Conservation (phyloP, 2,329 filamentous ascomycete species). For the Podosphaera fusca region DNA sequence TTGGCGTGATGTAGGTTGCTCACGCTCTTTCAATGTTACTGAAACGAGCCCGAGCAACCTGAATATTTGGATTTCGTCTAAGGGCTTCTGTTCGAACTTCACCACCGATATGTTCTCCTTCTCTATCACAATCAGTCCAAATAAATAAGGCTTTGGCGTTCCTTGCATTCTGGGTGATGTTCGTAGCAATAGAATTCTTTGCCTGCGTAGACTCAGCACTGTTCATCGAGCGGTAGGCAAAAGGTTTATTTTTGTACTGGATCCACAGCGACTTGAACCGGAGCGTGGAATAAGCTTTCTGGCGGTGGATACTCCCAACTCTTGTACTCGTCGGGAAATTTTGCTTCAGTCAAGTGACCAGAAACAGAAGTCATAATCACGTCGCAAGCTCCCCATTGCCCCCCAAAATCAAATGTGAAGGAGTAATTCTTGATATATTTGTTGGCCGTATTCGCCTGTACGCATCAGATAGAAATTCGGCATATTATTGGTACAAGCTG, state of each 20-base stretch:
- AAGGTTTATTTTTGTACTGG: constrained; percentile 24
- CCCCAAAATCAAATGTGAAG: constrained; percentile 73
- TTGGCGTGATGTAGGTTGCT: constrained; percentile 14
- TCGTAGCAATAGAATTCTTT: constrained; percentile 59
- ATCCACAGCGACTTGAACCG: constrained; percentile 43
- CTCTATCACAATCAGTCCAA: constrained; percentile 96
- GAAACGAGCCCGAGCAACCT: constrained; percentile 71
- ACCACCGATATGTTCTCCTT: constrained; percentile 86
- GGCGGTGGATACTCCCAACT: constrained; percentile 68
- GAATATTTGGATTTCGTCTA: constrained; percentile 47
- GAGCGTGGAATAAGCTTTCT: constrained; percentile 56
- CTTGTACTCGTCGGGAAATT: constrained; percentile 52
- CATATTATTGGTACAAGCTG: not conserved
- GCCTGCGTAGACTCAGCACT: constrained; percentile 27
- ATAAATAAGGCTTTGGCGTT: constrained; percentile 62
- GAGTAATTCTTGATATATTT: constrained; percentile 84
- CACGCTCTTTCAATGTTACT: constrained; percentile 88
- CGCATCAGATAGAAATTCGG: not conserved
- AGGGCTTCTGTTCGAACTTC: constrained; percentile 69
- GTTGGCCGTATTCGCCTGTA: constrained; percentile 11
- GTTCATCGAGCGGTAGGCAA: constrained; percentile 5
- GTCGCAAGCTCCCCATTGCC: constrained; percentile 53
- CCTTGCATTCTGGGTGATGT: constrained; percentile 60
- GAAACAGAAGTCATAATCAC: constrained; percentile 89
- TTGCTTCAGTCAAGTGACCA: constrained; percentile 63